phyloP scores from a whole-genome alignment of 1,139 yeast genomes.

The Spencermartinsiella ligniputridi region DNA sequence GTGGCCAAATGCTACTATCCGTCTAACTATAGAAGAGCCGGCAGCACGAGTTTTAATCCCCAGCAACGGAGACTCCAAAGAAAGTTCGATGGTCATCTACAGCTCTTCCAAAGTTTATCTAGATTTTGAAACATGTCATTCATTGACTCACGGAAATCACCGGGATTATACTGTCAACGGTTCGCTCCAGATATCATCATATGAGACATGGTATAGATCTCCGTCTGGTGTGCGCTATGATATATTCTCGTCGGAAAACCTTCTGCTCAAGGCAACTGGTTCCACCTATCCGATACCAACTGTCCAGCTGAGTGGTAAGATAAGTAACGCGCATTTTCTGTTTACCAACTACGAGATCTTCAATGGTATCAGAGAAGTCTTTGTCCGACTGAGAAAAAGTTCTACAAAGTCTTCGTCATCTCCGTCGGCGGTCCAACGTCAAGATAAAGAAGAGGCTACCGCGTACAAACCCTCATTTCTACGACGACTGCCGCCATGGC shows the following conservation, averaged over 20 bases:
- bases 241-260: constrained; percentile 28
- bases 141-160: constrained; percentile 16
- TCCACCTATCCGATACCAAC: constrained; percentile 28
- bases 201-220: constrained; percentile 32
- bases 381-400: constrained; percentile 17
- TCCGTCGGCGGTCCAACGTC: background rate
- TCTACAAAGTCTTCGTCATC: background rate
- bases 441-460: background rate
- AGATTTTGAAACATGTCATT: constrained; percentile 31
- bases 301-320: constrained; percentile 24
- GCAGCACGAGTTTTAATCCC: constrained; percentile 32
- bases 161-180: constrained; percentile 26
- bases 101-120: constrained; percentile 30
- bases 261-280: constrained; percentile 26
- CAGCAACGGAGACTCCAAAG: constrained; percentile 4
- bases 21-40: constrained; percentile 37
- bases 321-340: constrained; percentile 25
- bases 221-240: constrained; percentile 30
- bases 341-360: constrained; percentile 29
- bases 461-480: constrained; percentile 16
- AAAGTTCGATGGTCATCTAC: constrained; percentile 27
- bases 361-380: constrained; percentile 26
- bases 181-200: constrained; percentile 27
- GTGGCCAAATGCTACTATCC: constrained; percentile 33
- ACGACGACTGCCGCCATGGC: constrained; percentile 33